Evolutionary conservation across 192 early-diverging fungal genomes (phyloP), one percentile per base, ranked within the genome.

Genomic region (Allomyces javanicus): DNA sequence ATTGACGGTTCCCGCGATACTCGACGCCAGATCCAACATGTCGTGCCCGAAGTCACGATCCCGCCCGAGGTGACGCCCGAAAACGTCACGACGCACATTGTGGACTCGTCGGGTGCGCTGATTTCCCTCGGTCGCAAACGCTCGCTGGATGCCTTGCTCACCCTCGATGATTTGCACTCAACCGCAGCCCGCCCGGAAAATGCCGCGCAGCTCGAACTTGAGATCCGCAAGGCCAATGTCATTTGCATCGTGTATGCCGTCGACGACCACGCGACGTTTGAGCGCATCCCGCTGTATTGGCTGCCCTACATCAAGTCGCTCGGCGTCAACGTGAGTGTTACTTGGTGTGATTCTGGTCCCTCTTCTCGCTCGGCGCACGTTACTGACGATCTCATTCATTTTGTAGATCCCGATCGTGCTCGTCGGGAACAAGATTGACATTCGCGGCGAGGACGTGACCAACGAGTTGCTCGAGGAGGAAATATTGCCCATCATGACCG

Each of bases 41-140:
- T 97, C 22, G 90, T 99, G 65, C 93, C 96, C n/a, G 96, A 99
- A 72, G 93, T 99, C n/a, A 99, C 94, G 17, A 99, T 99, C 68
- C 96, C 96, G 58, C 92, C 96, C 43, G 93, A 99, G 71, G 90
- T 96, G 71, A 94, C 94, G 33, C 84, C 91, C 1, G 96, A 97
- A 67, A 90, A 92, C 66, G 93, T 93, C 11, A 97, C 93, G 11
- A 97, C 94, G 10, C 88, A 95, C 72, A 96, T 99, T 66, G 89
- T 97, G 61, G 96, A 99, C 75, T 92, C 96, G 24, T 95, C 96
- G 58, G 81, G 90, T 92, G 71, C 62, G 65, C 27, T 61, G 63
- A 40, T 40, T 40, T 3, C 0, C 33, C 64, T 9, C 10, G 0
- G 24, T 24, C 25, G 64, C 64, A 62, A 2, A 24, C n/a, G 64